phyloP scores from a whole-genome alignment of 768 basidiomycete genomes.

The Tylopilus rubrobrunneus region DNA sequence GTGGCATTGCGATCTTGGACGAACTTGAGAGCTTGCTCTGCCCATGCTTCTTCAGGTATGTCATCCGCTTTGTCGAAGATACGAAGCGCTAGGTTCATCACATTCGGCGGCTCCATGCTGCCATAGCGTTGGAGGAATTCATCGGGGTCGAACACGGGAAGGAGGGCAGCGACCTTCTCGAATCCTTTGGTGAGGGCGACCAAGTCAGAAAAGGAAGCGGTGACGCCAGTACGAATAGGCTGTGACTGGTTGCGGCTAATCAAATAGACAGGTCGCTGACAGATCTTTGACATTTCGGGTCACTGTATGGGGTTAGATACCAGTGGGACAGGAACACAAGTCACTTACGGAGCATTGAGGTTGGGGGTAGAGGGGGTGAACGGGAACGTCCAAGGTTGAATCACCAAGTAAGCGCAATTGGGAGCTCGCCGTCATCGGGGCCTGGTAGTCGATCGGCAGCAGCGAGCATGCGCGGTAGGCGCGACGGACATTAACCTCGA shows the following conservation, averaged over 20 bases:
- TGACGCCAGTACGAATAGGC: slow-evolving; percentile 85
- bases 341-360: slow-evolving; percentile 36
- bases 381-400: slow-evolving; percentile 92
- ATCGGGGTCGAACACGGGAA: slow-evolving; percentile 68
- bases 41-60: slow-evolving; percentile 72
- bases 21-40: slow-evolving; percentile 64
- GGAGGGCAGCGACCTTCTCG: slow-evolving; percentile 61
- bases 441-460: too few species aligned
- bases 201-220: slow-evolving; percentile 85
- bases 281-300: slow-evolving; percentile 78
- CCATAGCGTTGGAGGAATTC: slow-evolving; percentile 80
- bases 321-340: not conserved
- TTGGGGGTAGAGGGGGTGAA: slow-evolving; percentile 84
- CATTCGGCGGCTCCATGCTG: slow-evolving; percentile 77
- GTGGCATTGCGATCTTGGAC: slow-evolving; percentile 64
- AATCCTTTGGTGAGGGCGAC: slow-evolving; percentile 69
- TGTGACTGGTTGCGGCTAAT: slow-evolving; percentile 84
- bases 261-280: slow-evolving; percentile 94
- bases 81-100: slow-evolving; percentile 90
- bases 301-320: slow-evolving; percentile 33
- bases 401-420: slow-evolving; percentile 83
- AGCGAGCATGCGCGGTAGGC: slow-evolving; percentile 93
- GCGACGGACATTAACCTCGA: slow-evolving; percentile 94
- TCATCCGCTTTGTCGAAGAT: slow-evolving; percentile 81
- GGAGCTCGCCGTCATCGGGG: slow-evolving; percentile 76